phyloP scores from a whole-genome alignment of 805 yeast species.

The Teunomyces atbi region DNA sequence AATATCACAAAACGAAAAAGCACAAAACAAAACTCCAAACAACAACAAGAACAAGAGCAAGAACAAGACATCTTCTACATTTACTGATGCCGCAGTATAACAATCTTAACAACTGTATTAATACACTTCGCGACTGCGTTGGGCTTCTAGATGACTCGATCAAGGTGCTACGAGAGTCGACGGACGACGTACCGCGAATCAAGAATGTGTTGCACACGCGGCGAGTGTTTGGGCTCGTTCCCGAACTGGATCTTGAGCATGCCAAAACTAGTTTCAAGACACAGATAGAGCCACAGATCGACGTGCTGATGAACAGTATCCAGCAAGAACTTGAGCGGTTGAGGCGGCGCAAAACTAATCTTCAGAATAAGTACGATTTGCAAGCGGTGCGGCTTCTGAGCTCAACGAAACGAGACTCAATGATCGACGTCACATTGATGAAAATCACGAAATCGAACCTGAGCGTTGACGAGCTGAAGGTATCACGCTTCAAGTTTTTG shows the following conservation, averaged over 20 bases:
- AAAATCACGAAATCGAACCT: slow-evolving; percentile 14
- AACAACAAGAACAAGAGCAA: neutral
- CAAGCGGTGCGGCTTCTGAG: slow-evolving; percentile 38
- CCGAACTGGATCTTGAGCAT: slow-evolving; percentile 44
- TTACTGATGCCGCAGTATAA: slow-evolving; percentile 3
- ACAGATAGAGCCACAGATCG: slow-evolving; percentile 44
- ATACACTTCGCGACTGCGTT: slow-evolving; percentile 33
- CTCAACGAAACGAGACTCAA: slow-evolving; percentile 8
- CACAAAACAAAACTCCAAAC: neutral
- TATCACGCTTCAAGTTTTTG: slow-evolving; percentile 38
- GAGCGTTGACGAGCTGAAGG: slow-evolving; percentile 31
- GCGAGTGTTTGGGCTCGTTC: slow-evolving; percentile 50
- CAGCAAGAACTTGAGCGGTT: slow-evolving; percentile 32
- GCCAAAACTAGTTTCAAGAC: slow-evolving; percentile 37
- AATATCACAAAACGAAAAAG: neutral
- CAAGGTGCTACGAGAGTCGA: slow-evolving; percentile 30
- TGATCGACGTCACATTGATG: slow-evolving; percentile 8
- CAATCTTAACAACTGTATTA: slow-evolving; percentile 24
- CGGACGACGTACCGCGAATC: slow-evolving; percentile 41
- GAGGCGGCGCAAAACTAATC: slow-evolving; percentile 28
- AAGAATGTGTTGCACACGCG: slow-evolving; percentile 41
- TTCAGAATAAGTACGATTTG: slow-evolving; percentile 38
- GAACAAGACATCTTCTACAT: neutral
- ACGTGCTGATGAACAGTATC: slow-evolving; percentile 26
- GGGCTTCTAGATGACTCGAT: slow-evolving; percentile 33